Percentiles rank a stretch among this genome's conserved stretches.
These are phyloP conservation scores for Cystobasidium sp. DNA, from an alignment of 1,284 basidiomycete species.

Conservation along the genomic window DNA sequence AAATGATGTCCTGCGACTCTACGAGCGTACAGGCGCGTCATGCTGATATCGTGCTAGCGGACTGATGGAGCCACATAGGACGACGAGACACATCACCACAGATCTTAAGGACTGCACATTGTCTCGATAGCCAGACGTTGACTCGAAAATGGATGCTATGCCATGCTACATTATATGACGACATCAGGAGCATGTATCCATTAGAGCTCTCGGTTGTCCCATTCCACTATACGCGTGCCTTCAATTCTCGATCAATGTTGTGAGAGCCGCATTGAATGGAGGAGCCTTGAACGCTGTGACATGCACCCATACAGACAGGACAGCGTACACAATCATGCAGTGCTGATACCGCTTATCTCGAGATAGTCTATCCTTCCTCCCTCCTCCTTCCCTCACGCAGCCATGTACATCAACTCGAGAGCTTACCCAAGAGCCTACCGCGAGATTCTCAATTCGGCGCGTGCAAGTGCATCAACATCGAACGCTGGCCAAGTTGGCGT, in stretches of 20 bases:
- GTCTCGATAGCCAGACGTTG: too few relatives aligned
- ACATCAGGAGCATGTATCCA: neutral
- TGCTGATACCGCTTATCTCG: neutral
- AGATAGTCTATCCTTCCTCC: neutral
- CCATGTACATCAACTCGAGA: slow-evolving; percentile 42
- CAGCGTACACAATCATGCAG: neutral
- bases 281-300: neutral
- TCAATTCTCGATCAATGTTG: neutral
- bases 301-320: slow-evolving; percentile 1
- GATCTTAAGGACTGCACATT: too few relatives aligned
- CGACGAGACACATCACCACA: too few relatives aligned
- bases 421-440: slow-evolving; percentile 30
- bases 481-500: slow-evolving; percentile 57
- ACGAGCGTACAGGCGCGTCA: too few relatives aligned
- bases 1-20: too few relatives aligned
- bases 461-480: slow-evolving; percentile 20
- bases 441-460: slow-evolving; percentile 30
- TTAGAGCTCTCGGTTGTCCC: neutral
- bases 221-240: slow-evolving; percentile 10
- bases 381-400: neutral
- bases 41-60: too few relatives aligned
- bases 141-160: too few relatives aligned
- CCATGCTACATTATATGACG: too few relatives aligned
- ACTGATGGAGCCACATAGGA: too few relatives aligned
- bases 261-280: neutral